These are phyloP conservation scores for Cyclocybe aegerita DNA, from an alignment of 768 basidiomycete genomes.

Conservation along the genomic window DNA sequence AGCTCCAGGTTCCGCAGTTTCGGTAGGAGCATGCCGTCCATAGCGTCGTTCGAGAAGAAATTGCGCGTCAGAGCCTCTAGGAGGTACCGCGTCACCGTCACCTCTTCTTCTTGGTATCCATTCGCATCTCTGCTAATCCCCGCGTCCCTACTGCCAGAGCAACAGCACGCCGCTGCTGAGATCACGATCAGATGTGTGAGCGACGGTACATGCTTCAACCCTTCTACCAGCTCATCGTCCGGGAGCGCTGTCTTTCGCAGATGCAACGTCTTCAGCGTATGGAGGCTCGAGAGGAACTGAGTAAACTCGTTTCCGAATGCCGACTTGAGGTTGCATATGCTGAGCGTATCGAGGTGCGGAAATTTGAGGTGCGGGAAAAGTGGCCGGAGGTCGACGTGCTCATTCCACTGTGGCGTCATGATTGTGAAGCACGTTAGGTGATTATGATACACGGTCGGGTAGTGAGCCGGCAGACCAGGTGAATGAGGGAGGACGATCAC, in stretches of 20 bases:
- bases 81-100: constrained; percentile 32
- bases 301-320: constrained; percentile 31
- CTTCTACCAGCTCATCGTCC: constrained; percentile 32
- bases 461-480: constrained; percentile 8
- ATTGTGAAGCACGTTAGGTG: constrained; percentile 34
- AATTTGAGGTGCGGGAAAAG: constrained; percentile 35
- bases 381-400: constrained; percentile 30
- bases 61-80: constrained; percentile 36
- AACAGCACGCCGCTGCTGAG: constrained; percentile 15
- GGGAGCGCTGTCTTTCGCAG: constrained; percentile 35
- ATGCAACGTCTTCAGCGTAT: constrained; percentile 33
- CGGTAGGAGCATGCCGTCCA: constrained; percentile 29
- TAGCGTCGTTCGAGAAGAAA: constrained; percentile 23
- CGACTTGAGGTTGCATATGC: constrained; percentile 37
- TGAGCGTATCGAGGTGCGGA: constrained; percentile 34
- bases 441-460: constrained; percentile 26
- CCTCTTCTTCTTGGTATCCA: constrained; percentile 12
- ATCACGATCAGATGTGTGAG: constrained; percentile 34
- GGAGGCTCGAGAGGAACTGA: constrained; percentile 31
- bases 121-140: background rate
- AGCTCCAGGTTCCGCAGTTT: constrained; percentile 35
- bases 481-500: constrained; percentile 8
- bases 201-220: constrained; percentile 30
- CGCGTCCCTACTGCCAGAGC: background rate
- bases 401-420: constrained; percentile 35